These are phyloP conservation scores for Alloteropsis semialata DNA, from an alignment of 176 grass and related monocot species.

Conservation along the genomic window DNA sequence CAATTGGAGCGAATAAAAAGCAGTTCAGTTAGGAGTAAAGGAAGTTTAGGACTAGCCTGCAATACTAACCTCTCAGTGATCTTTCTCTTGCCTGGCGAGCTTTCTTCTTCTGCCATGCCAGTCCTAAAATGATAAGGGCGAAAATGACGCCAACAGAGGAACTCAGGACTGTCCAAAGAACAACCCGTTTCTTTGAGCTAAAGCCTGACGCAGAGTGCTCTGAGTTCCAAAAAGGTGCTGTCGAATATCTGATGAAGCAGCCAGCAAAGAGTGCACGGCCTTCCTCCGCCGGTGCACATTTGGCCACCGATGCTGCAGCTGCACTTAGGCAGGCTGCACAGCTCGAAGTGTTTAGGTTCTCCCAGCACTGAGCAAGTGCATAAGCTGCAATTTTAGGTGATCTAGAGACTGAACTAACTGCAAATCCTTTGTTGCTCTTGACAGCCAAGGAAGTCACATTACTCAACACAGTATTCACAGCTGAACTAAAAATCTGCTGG, in stretches of 20 bases:
- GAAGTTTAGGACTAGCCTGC: not conserved
- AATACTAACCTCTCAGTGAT: slow-evolving; percentile 12
- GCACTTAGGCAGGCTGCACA: slow-evolving; percentile 43
- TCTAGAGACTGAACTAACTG: slow-evolving; percentile 11
- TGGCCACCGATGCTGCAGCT: slow-evolving; percentile 29
- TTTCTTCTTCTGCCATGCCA: slow-evolving; percentile 17
- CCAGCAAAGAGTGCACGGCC: slow-evolving; percentile 49
- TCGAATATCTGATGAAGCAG: slow-evolving; percentile 57
- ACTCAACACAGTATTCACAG: slow-evolving; percentile 18
- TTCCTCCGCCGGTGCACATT: slow-evolving; percentile 46
- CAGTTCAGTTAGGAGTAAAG: not conserved
- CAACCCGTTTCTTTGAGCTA: not conserved
- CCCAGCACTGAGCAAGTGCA: slow-evolving; percentile 64
- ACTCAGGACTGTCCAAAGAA: slow-evolving; percentile 9
- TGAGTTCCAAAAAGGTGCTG: slow-evolving; percentile 48
- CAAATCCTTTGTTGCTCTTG: slow-evolving; percentile 17
- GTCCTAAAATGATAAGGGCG: not conserved
- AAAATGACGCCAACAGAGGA: not conserved
- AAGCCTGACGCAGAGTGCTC: slow-evolving; percentile 11
- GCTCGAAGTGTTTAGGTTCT: slow-evolving; percentile 45
- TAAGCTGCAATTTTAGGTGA: slow-evolving; percentile 26
- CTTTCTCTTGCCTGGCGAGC: not conserved
- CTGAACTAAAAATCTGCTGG: slow-evolving; percentile 1
- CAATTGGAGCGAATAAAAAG: not conserved
- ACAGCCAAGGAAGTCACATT: slow-evolving; percentile 39